Evolutionary conservation across 257 asterid species (phyloP), one percentile per base, ranked within the genome.

Genomic region (Fraxinus quadrangulata): DNA sequence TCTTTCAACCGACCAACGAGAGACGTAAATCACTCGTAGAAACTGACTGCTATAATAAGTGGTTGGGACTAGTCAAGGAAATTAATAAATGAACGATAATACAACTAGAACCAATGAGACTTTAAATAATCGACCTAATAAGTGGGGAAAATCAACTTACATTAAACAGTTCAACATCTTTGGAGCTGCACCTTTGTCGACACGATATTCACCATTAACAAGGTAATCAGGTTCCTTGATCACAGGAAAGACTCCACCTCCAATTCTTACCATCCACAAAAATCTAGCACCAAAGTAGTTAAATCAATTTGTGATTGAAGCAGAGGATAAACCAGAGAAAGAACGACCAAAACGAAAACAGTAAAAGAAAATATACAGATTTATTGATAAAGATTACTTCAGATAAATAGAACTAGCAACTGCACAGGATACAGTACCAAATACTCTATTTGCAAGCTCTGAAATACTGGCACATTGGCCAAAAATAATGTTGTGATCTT

Each of bases 221-320:
- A 96, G 99, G 89, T 96, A 96, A 89, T 96, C 99, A 30, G 98
- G 97, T 76, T 96, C 99, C 88, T 96, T 93, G 68, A 96, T 96
- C 42, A 96, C 92, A 61, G 99, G 99, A 74, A 91, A 96, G 71
- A 96, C 97, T 51, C 98, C 98, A 0, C 99, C 99, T 73, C 98
- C 99, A 78, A 96, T 96, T 84, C 99, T 88, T 77, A 96, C 99
- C 99, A 96, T 96, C 99, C 99, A 96, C 88, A 96, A 87, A 84
- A 96, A 95, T 82, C 99, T 94, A 88, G 63, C 21, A 82, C 37
- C 16, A 83, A 75, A 78, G 21, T 71, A 73, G 71, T 81, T 74
- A 67, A 34, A 69, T 76, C 70, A 87, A 81, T 47, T 76, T 40
- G 68, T 67, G 74, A 77, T 5, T 59, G 34, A 36, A 65, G 77